phyloP scores from a whole-genome alignment of 83 land plant genomes.

The Thuja plicata region DNA sequence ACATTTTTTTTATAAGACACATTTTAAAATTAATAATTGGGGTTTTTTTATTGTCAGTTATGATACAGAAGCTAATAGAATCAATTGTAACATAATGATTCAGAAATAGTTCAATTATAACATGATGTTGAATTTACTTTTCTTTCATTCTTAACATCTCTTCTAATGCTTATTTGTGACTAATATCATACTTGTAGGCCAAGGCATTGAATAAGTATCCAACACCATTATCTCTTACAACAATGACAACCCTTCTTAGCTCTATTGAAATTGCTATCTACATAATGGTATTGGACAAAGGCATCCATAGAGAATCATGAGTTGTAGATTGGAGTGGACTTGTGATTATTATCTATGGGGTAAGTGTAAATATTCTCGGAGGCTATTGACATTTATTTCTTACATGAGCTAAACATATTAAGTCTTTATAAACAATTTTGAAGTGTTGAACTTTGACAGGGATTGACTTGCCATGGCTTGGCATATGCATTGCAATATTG shows the following conservation, averaged over 20 bases:
- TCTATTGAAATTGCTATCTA: not conserved
- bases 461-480: not conserved
- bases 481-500: slow-evolving; percentile 20
- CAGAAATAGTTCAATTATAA: too few relatives aligned
- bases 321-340: not conserved
- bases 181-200: not conserved
- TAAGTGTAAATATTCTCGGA: not conserved
- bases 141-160: not conserved
- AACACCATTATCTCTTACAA: not conserved
- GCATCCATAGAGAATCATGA: not conserved
- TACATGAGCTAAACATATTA: too few relatives aligned
- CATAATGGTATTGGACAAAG: not conserved
- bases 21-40: too few relatives aligned
- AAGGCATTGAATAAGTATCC: not conserved
- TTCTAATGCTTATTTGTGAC: not conserved
- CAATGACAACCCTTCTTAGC: not conserved
- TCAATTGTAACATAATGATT: too few relatives aligned
- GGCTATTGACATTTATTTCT: not conserved
- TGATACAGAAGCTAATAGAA: too few relatives aligned
- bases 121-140: not conserved
- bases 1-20: too few relatives aligned
- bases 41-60: too few relatives aligned
- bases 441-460: not conserved
- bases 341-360: not conserved
- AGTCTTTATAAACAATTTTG: too few relatives aligned